A percentile compares a stretch with the other conserved stretches of the same genome.
Evolutionary conservation across 495 filamentous ascomycete genomes (phyloP).

Genomic region (Lasiosphaeria miniovina): DNA sequence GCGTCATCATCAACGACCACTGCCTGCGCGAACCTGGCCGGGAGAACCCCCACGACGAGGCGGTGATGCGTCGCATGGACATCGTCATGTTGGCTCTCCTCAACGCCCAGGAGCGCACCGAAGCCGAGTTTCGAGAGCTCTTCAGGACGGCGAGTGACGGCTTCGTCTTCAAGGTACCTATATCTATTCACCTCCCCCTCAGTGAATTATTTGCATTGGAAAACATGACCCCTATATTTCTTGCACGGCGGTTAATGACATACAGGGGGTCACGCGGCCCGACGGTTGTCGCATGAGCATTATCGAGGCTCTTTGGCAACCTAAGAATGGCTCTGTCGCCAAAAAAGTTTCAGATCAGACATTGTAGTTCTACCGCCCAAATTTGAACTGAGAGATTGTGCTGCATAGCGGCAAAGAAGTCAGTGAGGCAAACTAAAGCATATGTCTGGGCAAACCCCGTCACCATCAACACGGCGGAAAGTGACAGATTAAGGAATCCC

Average conservation of each 20-base stretch:
- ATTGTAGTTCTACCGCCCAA: too few species aligned
- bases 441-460: too few species aligned
- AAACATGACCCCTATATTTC: not conserved
- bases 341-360: not conserved
- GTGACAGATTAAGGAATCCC: too few species aligned
- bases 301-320: constrained; percentile 51
- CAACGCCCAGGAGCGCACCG: constrained; percentile 54
- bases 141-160: constrained; percentile 44
- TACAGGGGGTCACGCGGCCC: constrained; percentile 36
- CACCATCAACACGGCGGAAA: too few species aligned
- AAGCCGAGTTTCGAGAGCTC: constrained; percentile 45
- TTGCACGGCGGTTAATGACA: not conserved
- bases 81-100: constrained; percentile 53
- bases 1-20: constrained; percentile 52
- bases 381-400: too few species aligned
- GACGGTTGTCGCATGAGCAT: constrained; percentile 48
- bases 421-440: too few species aligned
- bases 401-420: too few species aligned
- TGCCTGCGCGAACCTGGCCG: constrained; percentile 44
- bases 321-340: constrained; percentile 1
- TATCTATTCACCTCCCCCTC: not conserved
- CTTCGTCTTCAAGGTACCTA: constrained; percentile 42
- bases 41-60: constrained; percentile 49
- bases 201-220: not conserved
- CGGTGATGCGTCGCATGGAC: constrained; percentile 53